These are phyloP conservation scores for Cytospora piceicola DNA, from an alignment of 2,329 filamentous ascomycete genomes.

Conservation along the genomic window DNA sequence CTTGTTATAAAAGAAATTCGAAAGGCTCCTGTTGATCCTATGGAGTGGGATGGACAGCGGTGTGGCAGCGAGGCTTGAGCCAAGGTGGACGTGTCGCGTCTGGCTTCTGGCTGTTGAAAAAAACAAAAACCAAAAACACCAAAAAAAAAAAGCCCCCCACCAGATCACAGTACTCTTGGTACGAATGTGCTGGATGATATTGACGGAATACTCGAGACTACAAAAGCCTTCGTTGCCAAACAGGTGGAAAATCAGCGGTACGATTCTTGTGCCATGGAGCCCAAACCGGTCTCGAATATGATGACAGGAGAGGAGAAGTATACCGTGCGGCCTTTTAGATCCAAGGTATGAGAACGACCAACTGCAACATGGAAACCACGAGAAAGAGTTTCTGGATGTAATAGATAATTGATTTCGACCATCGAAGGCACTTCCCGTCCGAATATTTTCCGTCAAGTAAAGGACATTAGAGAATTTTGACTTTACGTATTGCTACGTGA, in stretches of 20 bases:
- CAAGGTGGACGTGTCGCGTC: slow-evolving; percentile 11
- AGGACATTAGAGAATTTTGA: neutral
- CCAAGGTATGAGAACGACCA: neutral
- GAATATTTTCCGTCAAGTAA: neutral
- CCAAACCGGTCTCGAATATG: slow-evolving; percentile 7
- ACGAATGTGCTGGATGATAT: slow-evolving; percentile 6
- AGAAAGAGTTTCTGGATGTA: too few species aligned
- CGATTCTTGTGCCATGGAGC: neutral
- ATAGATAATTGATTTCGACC: too few species aligned
- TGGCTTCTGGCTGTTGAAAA: slow-evolving; percentile 9
- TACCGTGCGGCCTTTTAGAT: neutral
- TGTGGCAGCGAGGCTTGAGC: slow-evolving; percentile 4
- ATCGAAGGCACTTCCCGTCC: neutral
- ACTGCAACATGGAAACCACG: too few species aligned
- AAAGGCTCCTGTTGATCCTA: neutral
- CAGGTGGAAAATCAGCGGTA: neutral
- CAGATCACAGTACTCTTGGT: neutral
- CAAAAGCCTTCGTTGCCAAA: slow-evolving; percentile 5
- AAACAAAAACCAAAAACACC: too few species aligned
- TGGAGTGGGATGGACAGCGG: neutral
- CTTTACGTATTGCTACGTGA: neutral
- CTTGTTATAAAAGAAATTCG: neutral
- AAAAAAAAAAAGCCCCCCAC: too few species aligned
- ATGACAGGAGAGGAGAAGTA: slow-evolving; percentile 8
- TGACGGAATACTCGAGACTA: slow-evolving; percentile 8